Evolutionary conservation across 2,329 filamentous ascomycete species (phyloP), one percentile per base, ranked within the genome.

Genomic region (Phialophora tarda): DNA sequence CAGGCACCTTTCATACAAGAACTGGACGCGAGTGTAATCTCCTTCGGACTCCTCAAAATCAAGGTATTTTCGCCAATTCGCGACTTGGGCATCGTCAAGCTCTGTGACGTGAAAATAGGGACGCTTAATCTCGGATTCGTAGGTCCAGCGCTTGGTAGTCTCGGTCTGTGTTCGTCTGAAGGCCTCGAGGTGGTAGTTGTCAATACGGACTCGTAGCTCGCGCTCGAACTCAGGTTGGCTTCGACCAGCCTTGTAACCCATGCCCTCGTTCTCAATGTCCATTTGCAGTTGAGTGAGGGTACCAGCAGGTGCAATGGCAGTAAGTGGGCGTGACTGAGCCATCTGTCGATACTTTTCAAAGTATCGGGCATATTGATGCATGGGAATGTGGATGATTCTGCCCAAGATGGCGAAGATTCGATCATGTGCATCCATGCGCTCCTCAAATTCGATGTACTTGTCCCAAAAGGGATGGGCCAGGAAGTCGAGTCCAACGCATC

Each of bases 51-150:
- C 95, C 76, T 99, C 95, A 73, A 96, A 98, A 76, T 98, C 94
- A 53, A 99, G 86, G 74, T 98, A 99, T 75, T 96, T 96, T 74
- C 91, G 88, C 95, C 95, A 99, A 78, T 97, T 97, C 44, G 82
- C 83, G 21, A 99, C 81, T 75, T 99, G 92, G 8, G 86, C 81
- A 67, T 95, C 89, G 73, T 97, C 93, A 8, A 99, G 85, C 75
- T 97, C 92, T 0, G 92, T 97, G 32, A 97, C 92, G 75, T 97
- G 94, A 81, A 97, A 99, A 77, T 98, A 99, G 0, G 93, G 93
- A 1, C 95, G 88, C 82, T 97, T 98, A 75, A 98, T 91, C 77
- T 96, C 92, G 0, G 92, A 90, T 76, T 99, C 95, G 73, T 92
- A 98, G 0, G 91, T 93, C 93, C 94, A 98, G 69, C 95, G 88